Evolutionary conservation across 2,329 filamentous ascomycete genomes (phyloP), one percentile per base, ranked within the genome.

Genomic region (Biscogniauxia mediterranea): DNA sequence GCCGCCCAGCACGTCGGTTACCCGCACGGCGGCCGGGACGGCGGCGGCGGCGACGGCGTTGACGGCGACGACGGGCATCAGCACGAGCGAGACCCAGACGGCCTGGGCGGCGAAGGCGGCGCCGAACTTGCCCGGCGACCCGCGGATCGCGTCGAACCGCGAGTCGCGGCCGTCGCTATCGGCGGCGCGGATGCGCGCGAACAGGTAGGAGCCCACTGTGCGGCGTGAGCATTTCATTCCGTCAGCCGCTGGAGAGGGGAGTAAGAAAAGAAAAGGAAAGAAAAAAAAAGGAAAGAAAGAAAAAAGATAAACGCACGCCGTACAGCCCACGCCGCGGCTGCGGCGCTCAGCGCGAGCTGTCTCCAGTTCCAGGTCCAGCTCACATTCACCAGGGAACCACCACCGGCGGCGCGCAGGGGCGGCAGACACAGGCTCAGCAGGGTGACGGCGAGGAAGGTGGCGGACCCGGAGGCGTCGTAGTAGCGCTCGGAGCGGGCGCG

Each of bases 381-480:
- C 74, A 11, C 83, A 64, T 5, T 86, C 68, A 64, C 77, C 80
- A 2, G 83, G 82, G 62, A 79, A 78, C 46, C 61, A 25, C 79
- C 68, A 0, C 75, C 68, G 1, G 81, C 80, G 5, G 84, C 80
- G 79, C 78, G 52, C 80, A 78, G 15, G 83, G 83, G 51, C 86
- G 79, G 87, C 17, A 90, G 77, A 64, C 84, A 86, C 17, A 90
- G 77, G 61, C 83, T 85, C 26, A 89, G 73, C 0, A 84, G 83
- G 15, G 85, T 85, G 71, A 87, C 87, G 58, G 85, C 84, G 46
- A 90, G 79, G 70, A 88, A 89, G 2, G 88, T 90, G 32, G 88
- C 69, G 15, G 86, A 87, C 54, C 88, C 88, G 1, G 85, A 88
- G 54, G 88, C 73, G 71, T 91, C 89, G 72, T 89, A 91, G 78